Conservation (phyloP, 2,329 filamentous ascomycete species). For the Macroventuria anomochaeta region DNA sequence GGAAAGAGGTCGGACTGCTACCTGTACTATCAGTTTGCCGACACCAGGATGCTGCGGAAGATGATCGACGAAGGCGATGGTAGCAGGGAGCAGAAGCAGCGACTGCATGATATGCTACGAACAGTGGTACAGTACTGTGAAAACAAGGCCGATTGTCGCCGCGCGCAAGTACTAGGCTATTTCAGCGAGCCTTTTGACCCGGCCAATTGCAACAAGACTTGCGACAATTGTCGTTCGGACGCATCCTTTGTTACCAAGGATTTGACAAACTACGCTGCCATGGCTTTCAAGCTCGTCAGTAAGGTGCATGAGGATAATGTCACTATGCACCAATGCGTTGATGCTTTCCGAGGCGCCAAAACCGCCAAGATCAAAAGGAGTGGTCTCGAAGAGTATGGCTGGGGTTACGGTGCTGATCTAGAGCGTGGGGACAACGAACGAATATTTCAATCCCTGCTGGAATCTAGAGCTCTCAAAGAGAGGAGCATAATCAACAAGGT, state of each 20-base stretch:
- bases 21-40: slow-evolving; percentile 83
- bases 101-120: slow-evolving; percentile 84
- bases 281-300: slow-evolving; percentile 72
- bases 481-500: slow-evolving; percentile 68
- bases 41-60: slow-evolving; percentile 73
- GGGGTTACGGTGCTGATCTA: slow-evolving; percentile 71
- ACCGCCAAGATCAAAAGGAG: slow-evolving; percentile 65
- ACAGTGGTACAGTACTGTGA: slow-evolving; percentile 88
- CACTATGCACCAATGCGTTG: slow-evolving; percentile 75
- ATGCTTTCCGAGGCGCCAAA: slow-evolving; percentile 77
- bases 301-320: slow-evolving; percentile 65
- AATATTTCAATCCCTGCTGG: slow-evolving; percentile 77
- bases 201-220: slow-evolving; percentile 74
- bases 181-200: slow-evolving; percentile 85
- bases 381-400: slow-evolving; percentile 59
- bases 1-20: slow-evolving; percentile 87
- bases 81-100: slow-evolving; percentile 77
- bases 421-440: slow-evolving; percentile 80
- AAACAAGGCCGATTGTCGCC: slow-evolving; percentile 84
- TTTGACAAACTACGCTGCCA: slow-evolving; percentile 75
- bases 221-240: slow-evolving; percentile 87
- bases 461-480: slow-evolving; percentile 76
- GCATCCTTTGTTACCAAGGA: slow-evolving; percentile 75
- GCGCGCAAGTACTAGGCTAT: slow-evolving; percentile 88
- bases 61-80: slow-evolving; percentile 87